Evolutionary conservation across 257 asterid species (phyloP), one percentile per base, ranked within the genome.

Genomic region (Ocimum tenuiflorum): DNA sequence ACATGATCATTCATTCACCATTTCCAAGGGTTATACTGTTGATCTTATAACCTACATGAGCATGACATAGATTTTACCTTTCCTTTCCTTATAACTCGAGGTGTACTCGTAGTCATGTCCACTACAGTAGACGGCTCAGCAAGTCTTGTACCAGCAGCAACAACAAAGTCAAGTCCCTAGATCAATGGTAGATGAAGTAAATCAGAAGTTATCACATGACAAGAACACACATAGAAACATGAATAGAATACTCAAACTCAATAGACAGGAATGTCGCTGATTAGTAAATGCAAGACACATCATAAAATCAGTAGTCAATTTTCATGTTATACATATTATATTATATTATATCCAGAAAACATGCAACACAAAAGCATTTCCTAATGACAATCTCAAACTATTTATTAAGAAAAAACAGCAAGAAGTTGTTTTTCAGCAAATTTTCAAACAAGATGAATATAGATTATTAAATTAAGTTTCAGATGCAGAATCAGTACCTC

Each of bases 51-150:
- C 12, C 20, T 41, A 29, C 64, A 18, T 8, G 18, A 63, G 38
- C 20, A 61, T 18, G 7, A 18, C 27, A 59, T 38, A 35, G 54
- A 29, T 33, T 56, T 60, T 76, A 91, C 98, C 96, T 91, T 91
- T 50, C 98, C 98, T 56, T 75, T 91, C 31, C 95, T 76, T 77
- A 85, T 15, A 33, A 91, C 71, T 59, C 22, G 65, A 67, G 96
- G 91, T 11, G 56, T 46, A 50, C 71, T 75, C 68, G 83, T 86
- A 57, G 98, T 89, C 96, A 91, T 89, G 82, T 91, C 91, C 13
- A 91, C 96, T 14, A 91, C 92, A 24, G 96, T 91, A 1, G 98
- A 91, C 2, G 98, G 96, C 68, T 89, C 91, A 55, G 98, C 88
- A 23, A 88, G 79, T 73, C 96, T 79, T 58, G 76, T 67, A 57